Conservation (phyloP, 2,329 filamentous ascomycete genomes). For the Nigrospora sphaerica region DNA sequence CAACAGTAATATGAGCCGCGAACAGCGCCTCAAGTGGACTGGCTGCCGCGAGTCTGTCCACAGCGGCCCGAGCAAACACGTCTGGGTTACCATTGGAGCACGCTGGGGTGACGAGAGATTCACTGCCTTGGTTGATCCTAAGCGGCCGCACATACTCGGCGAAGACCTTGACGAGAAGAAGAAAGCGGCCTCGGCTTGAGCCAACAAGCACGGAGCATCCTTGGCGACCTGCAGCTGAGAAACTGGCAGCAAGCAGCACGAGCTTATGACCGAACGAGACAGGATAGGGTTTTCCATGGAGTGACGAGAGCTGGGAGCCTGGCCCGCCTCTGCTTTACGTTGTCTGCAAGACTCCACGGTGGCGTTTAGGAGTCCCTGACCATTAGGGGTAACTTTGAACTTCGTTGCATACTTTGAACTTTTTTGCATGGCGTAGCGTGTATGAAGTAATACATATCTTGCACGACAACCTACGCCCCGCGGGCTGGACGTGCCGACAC, state of each 20-base stretch:
- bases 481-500: no score
- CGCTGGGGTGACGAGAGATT: slow-evolving; percentile 50
- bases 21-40: slow-evolving; percentile 49
- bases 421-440: slow-evolving; percentile 13
- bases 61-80: slow-evolving; percentile 51
- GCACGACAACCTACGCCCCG: background rate
- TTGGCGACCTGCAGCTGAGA: no score
- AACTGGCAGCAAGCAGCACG: no score
- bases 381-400: background rate
- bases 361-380: slow-evolving; percentile 10
- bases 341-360: slow-evolving; percentile 10
- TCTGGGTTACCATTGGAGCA: slow-evolving; percentile 63
- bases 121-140: slow-evolving; percentile 48
- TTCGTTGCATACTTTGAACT: slow-evolving; percentile 8
- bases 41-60: slow-evolving; percentile 50
- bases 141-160: slow-evolving; percentile 44
- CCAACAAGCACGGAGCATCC: no score
- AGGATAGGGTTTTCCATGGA: no score
- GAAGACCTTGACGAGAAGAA: slow-evolving; percentile 41
- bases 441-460: slow-evolving; percentile 8
- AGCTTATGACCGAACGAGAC: no score
- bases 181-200: slow-evolving; percentile 8
- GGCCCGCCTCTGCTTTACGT: background rate
- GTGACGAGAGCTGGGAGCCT: no score
- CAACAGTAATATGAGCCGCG: slow-evolving; percentile 51